Conservation (phyloP, 768 basidiomycete species). For the Panaeolus papilionaceus region DNA sequence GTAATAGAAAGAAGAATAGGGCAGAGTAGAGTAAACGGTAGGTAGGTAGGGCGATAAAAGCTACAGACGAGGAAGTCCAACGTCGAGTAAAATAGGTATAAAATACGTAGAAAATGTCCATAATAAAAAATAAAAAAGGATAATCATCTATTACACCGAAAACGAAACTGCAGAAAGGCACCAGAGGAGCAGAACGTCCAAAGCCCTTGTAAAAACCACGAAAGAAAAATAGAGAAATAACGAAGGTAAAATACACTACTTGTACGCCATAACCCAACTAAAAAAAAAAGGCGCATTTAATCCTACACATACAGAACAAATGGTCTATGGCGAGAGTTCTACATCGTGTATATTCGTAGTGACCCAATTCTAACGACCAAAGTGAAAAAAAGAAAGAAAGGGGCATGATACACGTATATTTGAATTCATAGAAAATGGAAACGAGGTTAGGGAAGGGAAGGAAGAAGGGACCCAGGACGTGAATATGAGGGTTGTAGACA, state of each 20-base stretch:
- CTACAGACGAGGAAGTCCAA: not conserved
- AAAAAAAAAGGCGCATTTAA: not conserved
- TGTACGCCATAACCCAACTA: not conserved
- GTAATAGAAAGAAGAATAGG: not conserved
- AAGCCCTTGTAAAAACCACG: not conserved
- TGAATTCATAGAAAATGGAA: too few species aligned
- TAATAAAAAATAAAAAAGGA: not conserved
- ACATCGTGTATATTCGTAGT: not conserved
- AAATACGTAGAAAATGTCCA: not conserved
- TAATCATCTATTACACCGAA: conserved; percentile 1
- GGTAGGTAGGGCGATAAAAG: not conserved
- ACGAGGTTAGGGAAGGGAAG: too few species aligned
- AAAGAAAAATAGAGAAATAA: not conserved
- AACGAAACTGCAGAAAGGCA: too few species aligned
- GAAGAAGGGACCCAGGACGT: not conserved
- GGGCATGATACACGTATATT: conserved; percentile 10
- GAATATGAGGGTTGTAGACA: not conserved
- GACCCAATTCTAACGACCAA: not conserved
- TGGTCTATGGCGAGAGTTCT: not conserved
- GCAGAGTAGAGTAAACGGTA: not conserved
- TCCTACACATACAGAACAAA: not conserved
- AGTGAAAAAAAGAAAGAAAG: conserved; percentile 17
- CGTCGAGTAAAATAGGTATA: not conserved
- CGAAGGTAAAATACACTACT: too few species aligned
- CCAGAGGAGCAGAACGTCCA: not conserved